phyloP scores from a whole-genome alignment of 2,329 filamentous ascomycete species.

The Aureobasidium sp. region DNA sequence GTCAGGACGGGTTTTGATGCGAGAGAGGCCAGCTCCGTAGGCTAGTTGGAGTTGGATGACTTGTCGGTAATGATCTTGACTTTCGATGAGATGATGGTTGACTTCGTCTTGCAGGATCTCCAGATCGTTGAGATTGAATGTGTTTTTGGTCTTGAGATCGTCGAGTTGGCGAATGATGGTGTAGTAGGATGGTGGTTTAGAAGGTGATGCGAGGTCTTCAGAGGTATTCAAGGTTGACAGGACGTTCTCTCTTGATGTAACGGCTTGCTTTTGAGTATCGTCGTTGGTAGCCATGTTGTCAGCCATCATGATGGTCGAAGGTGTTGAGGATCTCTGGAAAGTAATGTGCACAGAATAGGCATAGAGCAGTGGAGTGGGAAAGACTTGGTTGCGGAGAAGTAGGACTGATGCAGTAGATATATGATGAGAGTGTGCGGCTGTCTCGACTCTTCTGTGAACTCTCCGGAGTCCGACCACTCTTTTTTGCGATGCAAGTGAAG shows the following conservation, averaged over 20 bases:
- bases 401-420: too few relatives aligned
- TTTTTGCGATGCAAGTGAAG: background rate
- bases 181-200: background rate
- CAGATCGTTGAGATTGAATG: background rate
- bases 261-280: background rate
- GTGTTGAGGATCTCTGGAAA: background rate
- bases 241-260: background rate
- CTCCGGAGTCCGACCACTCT: too few relatives aligned
- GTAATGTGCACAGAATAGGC: background rate
- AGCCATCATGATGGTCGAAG: background rate
- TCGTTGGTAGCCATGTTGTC: background rate
- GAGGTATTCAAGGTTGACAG: too few relatives aligned
- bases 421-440: too few relatives aligned
- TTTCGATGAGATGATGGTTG: background rate
- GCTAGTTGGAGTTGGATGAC: background rate
- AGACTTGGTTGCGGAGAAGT: too few relatives aligned
- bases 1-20: background rate
- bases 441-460: too few relatives aligned
- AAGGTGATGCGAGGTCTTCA: background rate
- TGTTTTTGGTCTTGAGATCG: background rate
- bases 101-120: accelerated
- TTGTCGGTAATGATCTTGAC: background rate
- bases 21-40: background rate
- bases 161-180: background rate
- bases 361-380: too few relatives aligned